These are phyloP conservation scores for Piper longum DNA, from an alignment of 164 flowering plant genomes.

Conservation along the genomic window DNA sequence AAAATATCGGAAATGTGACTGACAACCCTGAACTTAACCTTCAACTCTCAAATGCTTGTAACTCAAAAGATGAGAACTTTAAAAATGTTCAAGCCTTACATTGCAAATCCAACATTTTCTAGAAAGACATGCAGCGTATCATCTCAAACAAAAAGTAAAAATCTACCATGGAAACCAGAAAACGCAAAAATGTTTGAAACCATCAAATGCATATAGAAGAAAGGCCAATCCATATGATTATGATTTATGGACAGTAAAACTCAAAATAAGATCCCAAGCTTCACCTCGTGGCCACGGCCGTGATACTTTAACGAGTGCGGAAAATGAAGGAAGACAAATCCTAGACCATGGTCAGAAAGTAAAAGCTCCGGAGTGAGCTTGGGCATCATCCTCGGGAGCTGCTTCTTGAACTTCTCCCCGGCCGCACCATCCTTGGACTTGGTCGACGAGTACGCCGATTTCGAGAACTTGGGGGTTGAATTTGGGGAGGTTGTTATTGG, in stretches of 20 bases:
- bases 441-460: conserved; percentile 1
- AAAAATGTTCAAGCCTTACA: no score
- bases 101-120: no score
- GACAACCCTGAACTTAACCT: no score
- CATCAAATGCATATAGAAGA: neutral
- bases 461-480: conserved; percentile 4
- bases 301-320: conserved; percentile 62
- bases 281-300: conserved; percentile 89
- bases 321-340: conserved; percentile 74
- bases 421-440: neutral
- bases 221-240: neutral
- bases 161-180: neutral
- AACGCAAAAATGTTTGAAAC: neutral
- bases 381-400: conserved; percentile 46
- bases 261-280: neutral
- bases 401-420: conserved; percentile 38
- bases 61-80: no score
- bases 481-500: conserved; percentile 6
- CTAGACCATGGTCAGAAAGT: conserved; percentile 75
- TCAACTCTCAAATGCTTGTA: no score
- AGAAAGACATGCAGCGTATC: no score
- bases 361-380: conserved; percentile 74
- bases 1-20: no score
- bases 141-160: no score
- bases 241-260: neutral